Percentiles rank a stretch among this genome's conserved stretches.
Evolutionary conservation across 257 asterid species (phyloP).

Genomic region (Nicotiana sylvestris): DNA sequence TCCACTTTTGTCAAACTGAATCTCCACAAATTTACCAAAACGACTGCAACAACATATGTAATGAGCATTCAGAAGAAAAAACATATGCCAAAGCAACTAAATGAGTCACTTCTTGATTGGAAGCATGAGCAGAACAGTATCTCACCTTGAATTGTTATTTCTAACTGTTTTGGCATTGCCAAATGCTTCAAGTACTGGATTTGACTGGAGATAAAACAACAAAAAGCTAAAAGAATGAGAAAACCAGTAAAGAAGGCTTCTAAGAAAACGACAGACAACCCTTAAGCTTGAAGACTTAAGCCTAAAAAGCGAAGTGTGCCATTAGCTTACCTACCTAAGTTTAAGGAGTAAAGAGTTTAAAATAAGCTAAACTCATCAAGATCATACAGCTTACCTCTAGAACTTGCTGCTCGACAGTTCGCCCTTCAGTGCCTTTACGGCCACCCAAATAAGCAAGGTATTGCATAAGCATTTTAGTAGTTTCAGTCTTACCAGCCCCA

Average conservation of each 20-base stretch:
- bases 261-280: neutral
- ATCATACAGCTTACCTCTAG: conserved; percentile 9
- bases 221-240: neutral
- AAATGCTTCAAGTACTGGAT: conserved; percentile 27
- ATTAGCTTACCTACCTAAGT: neutral
- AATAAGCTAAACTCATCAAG: neutral
- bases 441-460: conserved; percentile 29
- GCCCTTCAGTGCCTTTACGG: conserved; percentile 20
- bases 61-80: conserved; percentile 1
- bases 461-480: conserved; percentile 27
- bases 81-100: neutral
- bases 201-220: conserved; percentile 21
- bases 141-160: conserved; percentile 23
- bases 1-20: conserved; percentile 89
- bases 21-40: conserved; percentile 95
- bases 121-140: conserved; percentile 3
- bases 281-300: neutral
- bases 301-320: neutral
- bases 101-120: neutral
- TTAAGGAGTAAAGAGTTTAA: neutral
- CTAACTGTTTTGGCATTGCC: conserved; percentile 26
- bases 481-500: conserved; percentile 31
- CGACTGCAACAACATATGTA: conserved; percentile 58
- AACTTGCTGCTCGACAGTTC: conserved; percentile 27
- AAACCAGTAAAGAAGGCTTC: neutral